Base-by-base conservation (phyloP, 75 land plant species). In the Selaginella tamariscina region DNA sequence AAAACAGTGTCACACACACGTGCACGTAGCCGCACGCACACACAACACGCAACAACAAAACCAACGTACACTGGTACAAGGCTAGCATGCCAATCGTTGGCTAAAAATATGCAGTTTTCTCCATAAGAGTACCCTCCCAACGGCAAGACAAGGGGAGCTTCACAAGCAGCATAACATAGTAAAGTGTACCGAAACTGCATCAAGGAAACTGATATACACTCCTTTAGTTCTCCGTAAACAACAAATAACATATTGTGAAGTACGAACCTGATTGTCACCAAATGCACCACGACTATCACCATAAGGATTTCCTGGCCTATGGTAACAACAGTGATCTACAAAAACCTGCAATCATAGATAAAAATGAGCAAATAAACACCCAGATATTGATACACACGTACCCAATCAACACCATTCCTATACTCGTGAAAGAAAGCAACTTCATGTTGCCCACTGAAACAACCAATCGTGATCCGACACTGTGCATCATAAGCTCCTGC, bases 141-240 rank as follows among this genome's bases (percentile, higher is more conserved):
- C 27, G 62, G 26, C 2, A 59, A n/a, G 8, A 59, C 62, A 26
- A 59, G 62, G 21, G 62, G 62, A 21, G 62, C 62, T 59, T 59
- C 62, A 59, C 62, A 59, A 2, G 62, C 62, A n/a, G 62, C 62
- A 59, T 59, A 59, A 21, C 62, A 59, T 2, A 59, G 62, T 27
- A 59, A 21, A 2, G 24, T 59, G 26, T 23, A 59, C 62, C 62
- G 62, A 26, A 59, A 59, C 62, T 59, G 62, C 21, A 59, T 59
- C 49, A 39, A 39, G 62, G 24, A 5, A 59, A 59, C 26, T 59
- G 62, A 21, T 23, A 23, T n/a, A 2, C 27, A 59, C 26, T 59
- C 8, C 27, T 23, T 59, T 59, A 59, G 62, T 21, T 23, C 8
- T 9, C 9, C 8, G 26, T 9, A 5, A 21, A 2, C 8, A 59